These are phyloP conservation scores for Peronosclerospora sorghi DNA, from an alignment of 352 stramenopile species.

Conservation along the genomic window DNA sequence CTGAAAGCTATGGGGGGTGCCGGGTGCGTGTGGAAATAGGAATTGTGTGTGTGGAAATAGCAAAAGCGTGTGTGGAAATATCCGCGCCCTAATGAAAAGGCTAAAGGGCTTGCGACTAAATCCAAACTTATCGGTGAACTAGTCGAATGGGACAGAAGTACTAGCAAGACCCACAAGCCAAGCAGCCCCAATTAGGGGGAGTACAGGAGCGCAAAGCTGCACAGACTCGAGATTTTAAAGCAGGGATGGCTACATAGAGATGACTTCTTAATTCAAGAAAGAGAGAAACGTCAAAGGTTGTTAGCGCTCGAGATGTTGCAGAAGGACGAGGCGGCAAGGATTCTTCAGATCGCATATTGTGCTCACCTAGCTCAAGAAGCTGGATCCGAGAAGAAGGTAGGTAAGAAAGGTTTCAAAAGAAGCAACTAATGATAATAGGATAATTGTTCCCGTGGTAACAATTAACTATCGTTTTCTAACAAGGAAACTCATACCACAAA, in stretches of 20 bases:
- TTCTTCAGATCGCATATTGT: conserved; percentile 58
- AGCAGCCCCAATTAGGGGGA: conserved; percentile 48
- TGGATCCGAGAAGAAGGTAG: conserved; percentile 53
- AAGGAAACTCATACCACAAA: conserved; percentile 31
- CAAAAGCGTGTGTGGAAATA: too few relatives aligned
- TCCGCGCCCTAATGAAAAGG: too few relatives aligned
- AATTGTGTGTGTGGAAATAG: too few relatives aligned
- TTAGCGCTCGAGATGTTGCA: conserved; percentile 49
- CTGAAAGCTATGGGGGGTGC: too few relatives aligned
- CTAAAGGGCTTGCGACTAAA: conserved; percentile 88
- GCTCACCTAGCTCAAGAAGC: conserved; percentile 32
- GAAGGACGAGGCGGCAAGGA: conserved; percentile 51
- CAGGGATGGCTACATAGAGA: conserved; percentile 65
- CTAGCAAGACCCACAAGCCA: conserved; percentile 62
- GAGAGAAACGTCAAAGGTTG: conserved; percentile 59
- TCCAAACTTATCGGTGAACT: conserved; percentile 83
- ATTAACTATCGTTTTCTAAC: neutral
- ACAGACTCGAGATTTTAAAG: conserved; percentile 54
- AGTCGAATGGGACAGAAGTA: conserved; percentile 66
- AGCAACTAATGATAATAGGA: too few relatives aligned
- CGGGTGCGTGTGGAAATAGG: too few relatives aligned
- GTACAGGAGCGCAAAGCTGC: conserved; percentile 46
- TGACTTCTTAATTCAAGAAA: conserved; percentile 56
- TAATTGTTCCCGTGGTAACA: too few relatives aligned
- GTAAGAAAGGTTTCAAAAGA: conserved; percentile 52